Evolutionary conservation across 83 land plant genomes (phyloP).

Genomic region (Thuja plicata): DNA sequence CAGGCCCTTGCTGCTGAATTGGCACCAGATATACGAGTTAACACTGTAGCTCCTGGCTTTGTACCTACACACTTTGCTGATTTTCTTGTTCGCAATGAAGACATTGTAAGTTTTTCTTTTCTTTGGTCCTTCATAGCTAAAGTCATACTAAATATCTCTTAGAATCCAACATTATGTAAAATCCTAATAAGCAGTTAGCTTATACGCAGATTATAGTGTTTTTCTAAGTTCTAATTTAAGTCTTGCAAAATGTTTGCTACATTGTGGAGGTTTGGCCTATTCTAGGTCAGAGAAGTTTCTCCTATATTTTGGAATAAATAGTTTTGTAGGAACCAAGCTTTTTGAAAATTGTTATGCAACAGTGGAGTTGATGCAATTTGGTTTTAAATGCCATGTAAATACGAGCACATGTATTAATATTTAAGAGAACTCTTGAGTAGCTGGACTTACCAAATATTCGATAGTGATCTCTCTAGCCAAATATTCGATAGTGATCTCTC

Average conservation of each 20-base stretch:
- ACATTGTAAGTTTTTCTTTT: constrained; percentile 34
- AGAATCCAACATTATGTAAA: too few relatives aligned
- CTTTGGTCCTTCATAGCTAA: neutral
- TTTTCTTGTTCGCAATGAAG: constrained; percentile 42
- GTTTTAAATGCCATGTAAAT: neutral
- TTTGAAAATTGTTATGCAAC: neutral
- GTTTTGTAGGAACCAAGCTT: neutral
- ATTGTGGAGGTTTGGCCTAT: neutral
- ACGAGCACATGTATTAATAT: neutral
- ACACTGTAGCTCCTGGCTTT: constrained; percentile 81
- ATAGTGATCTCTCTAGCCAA: neutral
- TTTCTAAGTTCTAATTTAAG: neutral
- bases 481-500: neutral
- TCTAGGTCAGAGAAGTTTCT: neutral
- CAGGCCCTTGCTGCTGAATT: constrained; percentile 72
- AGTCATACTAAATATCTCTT: neutral
- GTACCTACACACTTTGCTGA: constrained; percentile 74
- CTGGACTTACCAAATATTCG: neutral
- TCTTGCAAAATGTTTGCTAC: neutral
- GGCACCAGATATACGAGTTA: constrained; percentile 75
- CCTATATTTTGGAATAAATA: neutral
- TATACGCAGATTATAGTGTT: neutral
- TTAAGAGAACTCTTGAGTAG: neutral
- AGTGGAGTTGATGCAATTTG: neutral
- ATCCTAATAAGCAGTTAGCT: neutral